Base-by-base conservation (phyloP, 2,329 filamentous ascomycete species). In the Xylariomycetidae sp. region DNA sequence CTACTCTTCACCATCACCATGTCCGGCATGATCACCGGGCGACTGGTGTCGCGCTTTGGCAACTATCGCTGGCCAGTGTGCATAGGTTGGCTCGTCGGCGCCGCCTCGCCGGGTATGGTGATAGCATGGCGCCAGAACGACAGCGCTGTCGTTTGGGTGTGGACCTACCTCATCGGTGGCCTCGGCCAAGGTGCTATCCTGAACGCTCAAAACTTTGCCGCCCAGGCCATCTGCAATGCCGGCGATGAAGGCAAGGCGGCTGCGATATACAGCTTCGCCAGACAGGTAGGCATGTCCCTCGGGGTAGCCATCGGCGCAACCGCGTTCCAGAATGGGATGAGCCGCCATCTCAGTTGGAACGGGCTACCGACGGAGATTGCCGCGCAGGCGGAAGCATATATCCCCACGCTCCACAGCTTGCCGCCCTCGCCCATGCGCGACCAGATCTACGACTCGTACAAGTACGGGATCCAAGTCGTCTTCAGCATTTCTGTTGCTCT, bases 281-380 rank as follows among this genome's bases (percentile, higher is more conserved):
- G 63, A 5, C 60, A 60, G 14, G 50, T 66, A 30, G 63, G 64
- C 36, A 60, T 61, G 51, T 55, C 61, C 3, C 42, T 65, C n/a
- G 63, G 63, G 19, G 57, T 66, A 11, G 63, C 61, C 29, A 48
- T 67, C 20, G 55, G 62, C 25, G 61, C 60, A 8, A 61, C 62
- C 15, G 50, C 59, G 6, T 66, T 64, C 49, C 63, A 66, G 31
- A 65, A 66, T 41, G 46, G 59, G 29, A 62, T 62, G 59, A 40
- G 44, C 16, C 34, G 42, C 30, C 58, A 59, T 44, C 52, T 63
- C 2, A 29, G 38, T 8, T 48, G 46, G 39, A 37, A 56, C 9
- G 54, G 50, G 1, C 34, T 61, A 6, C 52, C 57, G 1, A 40
- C 44, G 10, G 36, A 42, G 8, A 61, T 63, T 31, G 50, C 51